Conservation (phyloP, 139 green algal species). For the Haematococcus sp. region DNA sequence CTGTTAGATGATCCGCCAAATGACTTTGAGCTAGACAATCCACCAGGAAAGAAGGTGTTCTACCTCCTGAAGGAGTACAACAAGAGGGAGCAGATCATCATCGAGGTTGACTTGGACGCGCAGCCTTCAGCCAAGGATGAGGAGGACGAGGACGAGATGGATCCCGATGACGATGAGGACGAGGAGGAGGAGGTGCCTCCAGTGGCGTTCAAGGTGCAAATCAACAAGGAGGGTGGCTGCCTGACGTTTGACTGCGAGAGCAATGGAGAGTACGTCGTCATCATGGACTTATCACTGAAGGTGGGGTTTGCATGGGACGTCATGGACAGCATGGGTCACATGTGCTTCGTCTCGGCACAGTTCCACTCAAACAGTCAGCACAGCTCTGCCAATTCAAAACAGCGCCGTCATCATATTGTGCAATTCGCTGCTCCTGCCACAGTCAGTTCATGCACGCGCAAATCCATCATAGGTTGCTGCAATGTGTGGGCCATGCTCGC, state of each 20-base stretch:
- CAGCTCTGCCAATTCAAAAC: too few relatives aligned
- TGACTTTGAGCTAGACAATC: conserved; percentile 38
- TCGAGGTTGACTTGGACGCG: conserved; percentile 62
- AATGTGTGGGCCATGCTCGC: too few relatives aligned
- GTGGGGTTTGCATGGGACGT: background rate
- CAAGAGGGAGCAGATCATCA: conserved; percentile 46
- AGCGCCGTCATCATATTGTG: too few relatives aligned
- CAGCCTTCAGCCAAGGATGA: conserved; percentile 29
- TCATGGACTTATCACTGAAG: conserved; percentile 46
- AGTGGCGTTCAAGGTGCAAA: conserved; percentile 48
- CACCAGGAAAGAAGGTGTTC: conserved; percentile 38
- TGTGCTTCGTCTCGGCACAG: too few relatives aligned
- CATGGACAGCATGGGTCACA: background rate
- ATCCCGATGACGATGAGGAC: conserved; percentile 34
- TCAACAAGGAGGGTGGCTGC: conserved; percentile 42
- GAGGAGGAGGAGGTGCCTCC: conserved; percentile 37
- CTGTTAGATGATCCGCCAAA: conserved; percentile 33
- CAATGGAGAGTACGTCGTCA: conserved; percentile 55
- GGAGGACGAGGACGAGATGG: conserved; percentile 41
- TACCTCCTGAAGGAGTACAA: conserved; percentile 34
- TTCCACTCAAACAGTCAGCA: too few relatives aligned
- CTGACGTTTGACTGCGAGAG: conserved; percentile 66
- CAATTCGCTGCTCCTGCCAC: too few relatives aligned
- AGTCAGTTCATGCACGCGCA: too few relatives aligned
- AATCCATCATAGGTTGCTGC: too few relatives aligned